phyloP scores from a whole-genome alignment of 2,329 filamentous ascomycete species.

The Botrytis aclada region DNA sequence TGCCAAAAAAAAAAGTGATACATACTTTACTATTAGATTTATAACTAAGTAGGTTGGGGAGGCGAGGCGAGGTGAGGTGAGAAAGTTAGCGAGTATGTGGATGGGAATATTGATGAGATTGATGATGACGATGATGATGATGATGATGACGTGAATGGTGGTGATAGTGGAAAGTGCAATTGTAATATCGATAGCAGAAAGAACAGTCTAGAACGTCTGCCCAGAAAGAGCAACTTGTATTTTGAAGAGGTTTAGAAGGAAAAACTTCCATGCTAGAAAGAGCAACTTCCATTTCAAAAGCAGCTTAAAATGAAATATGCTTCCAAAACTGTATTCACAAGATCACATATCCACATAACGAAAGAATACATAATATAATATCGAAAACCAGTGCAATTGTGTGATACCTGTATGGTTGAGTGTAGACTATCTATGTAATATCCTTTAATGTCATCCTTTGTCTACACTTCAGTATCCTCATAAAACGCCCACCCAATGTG shows the following conservation, averaged over 20 bases:
- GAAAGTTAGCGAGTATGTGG: too few species aligned
- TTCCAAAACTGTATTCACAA: not conserved
- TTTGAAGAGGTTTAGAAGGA: not conserved
- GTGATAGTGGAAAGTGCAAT: not conserved
- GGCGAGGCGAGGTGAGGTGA: too few species aligned
- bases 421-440: not conserved
- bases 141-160: not conserved
- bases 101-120: too few species aligned
- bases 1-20: too few species aligned
- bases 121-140: too few species aligned
- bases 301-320: not conserved
- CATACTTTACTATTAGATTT: too few species aligned
- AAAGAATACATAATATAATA: not conserved
- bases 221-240: not conserved
- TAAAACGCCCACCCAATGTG: conserved; percentile 1
- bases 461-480: not conserved
- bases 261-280: not conserved
- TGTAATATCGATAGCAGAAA: not conserved
- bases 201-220: not conserved
- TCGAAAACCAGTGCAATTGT: not conserved
- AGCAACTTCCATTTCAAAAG: not conserved
- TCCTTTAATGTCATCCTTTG: not conserved
- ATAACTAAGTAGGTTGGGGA: too few species aligned
- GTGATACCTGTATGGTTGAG: not conserved
- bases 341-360: not conserved